Base-by-base conservation (phyloP, 192 early-diverging fungal genomes). In the Coemansia nantahalensis region DNA sequence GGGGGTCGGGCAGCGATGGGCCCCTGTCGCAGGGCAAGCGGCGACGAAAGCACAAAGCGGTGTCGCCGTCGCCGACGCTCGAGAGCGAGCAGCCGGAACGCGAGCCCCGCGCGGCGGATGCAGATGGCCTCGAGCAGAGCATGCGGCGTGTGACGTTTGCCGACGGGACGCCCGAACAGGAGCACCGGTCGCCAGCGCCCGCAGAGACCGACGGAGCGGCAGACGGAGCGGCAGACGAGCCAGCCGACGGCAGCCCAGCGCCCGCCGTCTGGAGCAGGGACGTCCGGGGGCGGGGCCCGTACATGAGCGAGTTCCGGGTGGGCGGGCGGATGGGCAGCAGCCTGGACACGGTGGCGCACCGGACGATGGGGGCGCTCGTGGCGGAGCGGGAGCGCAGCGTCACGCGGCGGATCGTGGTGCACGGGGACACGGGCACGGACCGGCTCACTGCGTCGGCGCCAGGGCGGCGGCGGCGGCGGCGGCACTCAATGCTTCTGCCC, bases 301-400 rank as follows among this genome's bases (percentile, higher is more conserved):
- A 7, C 26, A 7, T 28, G 4, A 28, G 3, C 4, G 26, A 28
- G 26, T 28, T 28, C 7, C 26, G 26, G 4, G 7, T 28, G 7
- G 26, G 7, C 26, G 7, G 31, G 8, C 31, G 5, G 5, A 9
- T 32, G 5, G 31, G 8, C 5, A 1, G 31, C 4, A 11, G 31
- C 1, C 34, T 36, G 33, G 32, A 36, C 15, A 11, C 6, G 4
- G 14, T 9, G 15, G 64, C 56, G 12, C 22, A 59, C 5, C 64
- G 64, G 15, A 66, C 51, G 14, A 66, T 66, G 64, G 16, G 23
- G 15, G 44, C 56, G 12, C 19, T 59, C 12, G 8, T 59, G 33
- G n/a, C 19, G 3, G 52, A 60, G 16, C 44, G 65, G 26, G 41
- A 59, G 14, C 32, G 32, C 2, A 47, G 59, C 10, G 26, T 67